A percentile compares a stretch with the other conserved stretches of the same genome.
phyloP scores from a whole-genome alignment of 2,329 filamentous ascomycete species.

The Pleurostoma richardsiae region DNA sequence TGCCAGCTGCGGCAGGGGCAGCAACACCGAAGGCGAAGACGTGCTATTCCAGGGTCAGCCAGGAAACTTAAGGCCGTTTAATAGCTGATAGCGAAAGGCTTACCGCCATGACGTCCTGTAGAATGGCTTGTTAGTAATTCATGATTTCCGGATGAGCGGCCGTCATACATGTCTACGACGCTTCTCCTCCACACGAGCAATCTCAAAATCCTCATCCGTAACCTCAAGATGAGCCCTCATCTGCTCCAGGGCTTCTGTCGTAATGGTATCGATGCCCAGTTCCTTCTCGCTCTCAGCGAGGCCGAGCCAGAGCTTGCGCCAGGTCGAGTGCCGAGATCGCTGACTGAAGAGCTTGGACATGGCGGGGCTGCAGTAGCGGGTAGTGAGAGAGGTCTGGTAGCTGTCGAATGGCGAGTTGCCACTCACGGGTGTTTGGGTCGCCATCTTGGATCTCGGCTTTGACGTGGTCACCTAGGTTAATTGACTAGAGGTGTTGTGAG shows the following conservation, averaged over 20 bases:
- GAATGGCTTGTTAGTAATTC: background rate
- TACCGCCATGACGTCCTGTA: conserved; percentile 49
- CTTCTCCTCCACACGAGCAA: conserved; percentile 73
- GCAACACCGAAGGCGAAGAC: conserved; percentile 70
- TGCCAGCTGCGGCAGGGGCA: conserved; percentile 72
- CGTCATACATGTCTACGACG: conserved; percentile 52
- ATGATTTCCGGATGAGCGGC: background rate
- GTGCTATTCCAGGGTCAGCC: conserved; percentile 30
- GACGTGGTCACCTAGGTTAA: background rate
- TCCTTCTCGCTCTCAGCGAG: conserved; percentile 80
- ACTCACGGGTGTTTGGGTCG: background rate
- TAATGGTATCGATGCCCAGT: conserved; percentile 68
- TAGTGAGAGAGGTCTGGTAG: conserved; percentile 65
- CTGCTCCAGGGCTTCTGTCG: conserved; percentile 67
- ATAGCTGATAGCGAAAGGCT: conserved; percentile 16
- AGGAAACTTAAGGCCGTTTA: conserved; percentile 6
- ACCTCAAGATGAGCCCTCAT: conserved; percentile 72
- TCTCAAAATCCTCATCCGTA: conserved; percentile 72
- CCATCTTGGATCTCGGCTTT: background rate
- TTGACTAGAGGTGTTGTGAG: background rate
- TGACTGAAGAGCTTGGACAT: conserved; percentile 79
- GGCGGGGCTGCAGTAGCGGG: conserved; percentile 68
- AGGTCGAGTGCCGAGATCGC: conserved; percentile 68
- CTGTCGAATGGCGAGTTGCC: conserved; percentile 29
- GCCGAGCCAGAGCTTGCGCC: conserved; percentile 81